Evolutionary conservation across 2,329 filamentous ascomycete species (phyloP).

Genomic region (Pyrenochaeta sp.): DNA sequence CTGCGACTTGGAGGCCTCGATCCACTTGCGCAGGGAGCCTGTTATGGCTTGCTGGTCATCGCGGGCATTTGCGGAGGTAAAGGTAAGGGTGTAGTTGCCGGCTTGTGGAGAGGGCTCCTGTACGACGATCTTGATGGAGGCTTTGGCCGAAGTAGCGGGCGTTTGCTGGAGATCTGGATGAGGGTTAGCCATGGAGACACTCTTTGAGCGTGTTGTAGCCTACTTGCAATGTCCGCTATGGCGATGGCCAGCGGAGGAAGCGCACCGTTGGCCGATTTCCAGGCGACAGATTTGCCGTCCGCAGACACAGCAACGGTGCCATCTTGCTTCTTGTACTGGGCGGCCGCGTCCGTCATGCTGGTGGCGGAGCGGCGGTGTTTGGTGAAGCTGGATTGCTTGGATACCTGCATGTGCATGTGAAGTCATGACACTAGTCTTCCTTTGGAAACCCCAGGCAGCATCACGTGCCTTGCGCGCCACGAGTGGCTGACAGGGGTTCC

Average conservation of each 20-base stretch:
- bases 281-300: conserved; percentile 78
- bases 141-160: conserved; percentile 83
- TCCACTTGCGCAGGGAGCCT: conserved; percentile 78
- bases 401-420: too few species aligned
- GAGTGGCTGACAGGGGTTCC: too few species aligned
- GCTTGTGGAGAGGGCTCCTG: conserved; percentile 68
- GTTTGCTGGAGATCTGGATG: conserved; percentile 88
- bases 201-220: conserved; percentile 5
- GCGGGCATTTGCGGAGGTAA: conserved; percentile 81
- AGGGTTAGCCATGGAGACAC: conserved; percentile 11
- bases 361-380: conserved; percentile 14
- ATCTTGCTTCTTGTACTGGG: conserved; percentile 93
- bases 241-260: conserved; percentile 72
- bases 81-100: conserved; percentile 83
- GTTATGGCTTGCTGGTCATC: conserved; percentile 86
- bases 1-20: conserved; percentile 70
- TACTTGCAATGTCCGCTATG: conserved; percentile 83
- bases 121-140: conserved; percentile 91
- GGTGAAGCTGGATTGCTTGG: background rate
- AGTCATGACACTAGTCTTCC: too few species aligned
- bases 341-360: conserved; percentile 48
- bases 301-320: conserved; percentile 78
- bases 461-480: too few species aligned
- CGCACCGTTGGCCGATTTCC: conserved; percentile 73
- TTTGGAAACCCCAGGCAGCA: too few species aligned